Percentiles rank a stretch among this genome's conserved stretches.
These are phyloP conservation scores for Porphyrellus sp. DNA, from an alignment of 1,284 basidiomycete species.

Conservation along the genomic window DNA sequence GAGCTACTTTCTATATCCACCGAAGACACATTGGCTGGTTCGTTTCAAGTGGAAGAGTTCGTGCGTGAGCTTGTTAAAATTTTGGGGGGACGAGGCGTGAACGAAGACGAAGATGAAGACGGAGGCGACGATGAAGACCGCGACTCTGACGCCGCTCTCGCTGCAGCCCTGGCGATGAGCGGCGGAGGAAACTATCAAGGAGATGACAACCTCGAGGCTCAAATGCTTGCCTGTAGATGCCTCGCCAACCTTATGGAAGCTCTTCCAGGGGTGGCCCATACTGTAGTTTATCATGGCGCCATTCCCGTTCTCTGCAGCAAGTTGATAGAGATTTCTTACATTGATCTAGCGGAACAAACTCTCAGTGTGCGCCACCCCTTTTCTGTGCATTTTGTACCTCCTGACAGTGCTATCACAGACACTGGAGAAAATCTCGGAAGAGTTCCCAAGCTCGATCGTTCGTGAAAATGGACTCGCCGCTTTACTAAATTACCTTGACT, in stretches of 20 bases:
- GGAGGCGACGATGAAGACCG: conserved; percentile 57
- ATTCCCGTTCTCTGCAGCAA: conserved; percentile 95
- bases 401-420: conserved; percentile 56
- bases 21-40: conserved; percentile 94
- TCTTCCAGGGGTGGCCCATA: conserved; percentile 89
- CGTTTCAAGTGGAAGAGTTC: conserved; percentile 90
- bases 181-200: conserved; percentile 64
- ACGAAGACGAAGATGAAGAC: conserved; percentile 65
- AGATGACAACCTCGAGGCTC: conserved; percentile 86
- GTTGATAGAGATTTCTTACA: conserved; percentile 91
- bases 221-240: conserved; percentile 91
- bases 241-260: conserved; percentile 97
- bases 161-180: conserved; percentile 78
- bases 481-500: conserved; percentile 90
- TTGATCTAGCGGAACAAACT: conserved; percentile 95
- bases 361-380: conserved; percentile 70
- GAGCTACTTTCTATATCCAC: conserved; percentile 95
- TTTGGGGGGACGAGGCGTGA: conserved; percentile 77
- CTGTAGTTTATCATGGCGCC: conserved; percentile 91
- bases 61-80: conserved; percentile 92
- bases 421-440: conserved; percentile 94
- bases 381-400: conserved; percentile 7
- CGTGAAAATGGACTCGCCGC: conserved; percentile 90
- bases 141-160: conserved; percentile 83
- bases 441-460: conserved; percentile 91